Evolutionary conservation across 2,329 filamentous ascomycete genomes (phyloP).

Genomic region (Colletotrichum cuscutae): DNA sequence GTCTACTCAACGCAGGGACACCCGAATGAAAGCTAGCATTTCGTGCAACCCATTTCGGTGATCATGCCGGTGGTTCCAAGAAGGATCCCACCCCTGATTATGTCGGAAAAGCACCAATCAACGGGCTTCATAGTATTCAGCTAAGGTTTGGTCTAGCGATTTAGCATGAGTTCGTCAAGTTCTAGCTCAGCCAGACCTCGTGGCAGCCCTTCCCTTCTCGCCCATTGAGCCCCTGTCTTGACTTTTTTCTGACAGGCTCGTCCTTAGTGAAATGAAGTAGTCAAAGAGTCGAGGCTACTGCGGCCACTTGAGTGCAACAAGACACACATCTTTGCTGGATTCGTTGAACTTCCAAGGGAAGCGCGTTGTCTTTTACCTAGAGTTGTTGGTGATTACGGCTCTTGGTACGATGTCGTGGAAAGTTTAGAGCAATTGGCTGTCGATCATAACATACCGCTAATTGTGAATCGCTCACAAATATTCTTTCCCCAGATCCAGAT

Average conservation of each 20-base stretch:
- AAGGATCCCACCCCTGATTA: not conserved
- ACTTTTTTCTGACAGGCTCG: not conserved
- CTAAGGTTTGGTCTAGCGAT: slow-evolving; percentile 24
- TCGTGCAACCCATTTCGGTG: not conserved
- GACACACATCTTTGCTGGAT: not conserved
- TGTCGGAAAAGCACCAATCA: slow-evolving; percentile 4
- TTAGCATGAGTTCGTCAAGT: slow-evolving; percentile 16
- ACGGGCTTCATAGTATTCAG: not conserved
- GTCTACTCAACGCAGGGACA: not conserved
- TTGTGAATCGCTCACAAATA: not conserved
- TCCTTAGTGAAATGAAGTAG: not conserved
- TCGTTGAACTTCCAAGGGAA: not conserved
- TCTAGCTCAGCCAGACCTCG: slow-evolving; percentile 20
- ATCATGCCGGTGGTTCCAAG: not conserved
- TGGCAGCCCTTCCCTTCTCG: not conserved
- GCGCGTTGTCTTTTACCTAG: not conserved
- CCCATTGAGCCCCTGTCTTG: not conserved
- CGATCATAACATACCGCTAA: not conserved
- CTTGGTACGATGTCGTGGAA: not conserved
- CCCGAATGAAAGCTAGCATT: not conserved
- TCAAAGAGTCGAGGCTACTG: not conserved
- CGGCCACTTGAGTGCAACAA: not conserved
- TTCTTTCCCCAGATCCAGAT: slow-evolving; percentile 21
- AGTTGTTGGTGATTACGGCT: not conserved
- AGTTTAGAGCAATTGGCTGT: not conserved